Conservation (phyloP, 2,329 filamentous ascomycete species). For the Cytospora leucostoma region DNA sequence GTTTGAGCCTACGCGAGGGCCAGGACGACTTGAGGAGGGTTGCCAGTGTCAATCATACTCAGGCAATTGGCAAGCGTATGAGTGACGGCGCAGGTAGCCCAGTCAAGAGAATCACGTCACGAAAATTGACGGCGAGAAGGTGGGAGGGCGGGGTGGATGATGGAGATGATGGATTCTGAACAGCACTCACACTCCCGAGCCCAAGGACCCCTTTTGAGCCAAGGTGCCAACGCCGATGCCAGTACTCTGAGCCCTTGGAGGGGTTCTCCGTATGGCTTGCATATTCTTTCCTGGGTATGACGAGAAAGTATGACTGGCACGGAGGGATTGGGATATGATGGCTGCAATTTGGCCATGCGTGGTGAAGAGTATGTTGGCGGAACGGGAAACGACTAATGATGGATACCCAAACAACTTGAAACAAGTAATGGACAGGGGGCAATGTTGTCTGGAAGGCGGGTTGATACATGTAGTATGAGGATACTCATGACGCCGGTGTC, state of each 20-base stretch:
- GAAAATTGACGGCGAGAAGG: constrained; percentile 46
- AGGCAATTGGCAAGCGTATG: constrained; percentile 22
- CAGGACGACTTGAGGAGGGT: constrained; percentile 16
- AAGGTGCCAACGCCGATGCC: neutral
- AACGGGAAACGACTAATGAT: neutral
- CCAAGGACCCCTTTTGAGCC: neutral
- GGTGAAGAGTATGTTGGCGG: neutral
- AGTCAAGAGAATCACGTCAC: constrained; percentile 50
- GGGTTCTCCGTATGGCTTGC: neutral
- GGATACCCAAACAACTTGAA: constrained; percentile 15
- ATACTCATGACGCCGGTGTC: too few species aligned
- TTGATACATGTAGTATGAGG: too few species aligned
- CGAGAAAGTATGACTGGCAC: neutral
- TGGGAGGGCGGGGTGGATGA: constrained; percentile 48
- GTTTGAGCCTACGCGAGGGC: constrained; percentile 48
- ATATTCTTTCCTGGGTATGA: neutral
- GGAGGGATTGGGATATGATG: too few species aligned
- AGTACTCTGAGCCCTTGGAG: neutral
- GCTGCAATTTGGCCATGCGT: neutral
- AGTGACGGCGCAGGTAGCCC: constrained; percentile 44
- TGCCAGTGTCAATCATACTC: constrained; percentile 32
- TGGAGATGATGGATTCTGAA: constrained; percentile 42
- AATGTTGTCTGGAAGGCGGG: too few species aligned
- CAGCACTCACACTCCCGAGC: neutral
- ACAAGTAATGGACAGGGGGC: neutral